These are phyloP conservation scores for Lobosporangium transversale DNA, from an alignment of 192 early-diverging fungal genomes.

Conservation along the genomic window DNA sequence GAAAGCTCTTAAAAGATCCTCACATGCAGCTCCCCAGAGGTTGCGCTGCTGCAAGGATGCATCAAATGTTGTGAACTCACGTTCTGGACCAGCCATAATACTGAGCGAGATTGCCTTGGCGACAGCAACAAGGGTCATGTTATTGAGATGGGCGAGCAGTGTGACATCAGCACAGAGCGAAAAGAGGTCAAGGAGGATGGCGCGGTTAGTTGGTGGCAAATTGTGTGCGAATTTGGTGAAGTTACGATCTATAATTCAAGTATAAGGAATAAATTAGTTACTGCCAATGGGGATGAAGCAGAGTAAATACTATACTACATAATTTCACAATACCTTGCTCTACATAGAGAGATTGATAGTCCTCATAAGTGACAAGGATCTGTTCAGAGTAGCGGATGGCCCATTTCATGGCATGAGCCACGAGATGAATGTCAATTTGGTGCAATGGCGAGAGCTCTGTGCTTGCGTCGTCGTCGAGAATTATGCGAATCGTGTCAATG, in stretches of 20 bases:
- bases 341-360: constrained; percentile 35
- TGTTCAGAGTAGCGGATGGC: constrained; percentile 46
- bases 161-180: constrained; percentile 50
- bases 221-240: constrained; percentile 30
- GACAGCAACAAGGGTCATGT: constrained; percentile 41
- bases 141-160: constrained; percentile 37
- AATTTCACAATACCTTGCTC: constrained; percentile 30
- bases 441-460: constrained; percentile 45
- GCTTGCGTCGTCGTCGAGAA: constrained; percentile 43
- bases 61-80: constrained; percentile 40
- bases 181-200: constrained; percentile 49
- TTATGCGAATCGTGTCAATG: constrained; percentile 40
- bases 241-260: constrained; percentile 20
- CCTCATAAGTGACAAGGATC: constrained; percentile 46
- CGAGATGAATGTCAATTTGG: constrained; percentile 41
- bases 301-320: too few relatives aligned
- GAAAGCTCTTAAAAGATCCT: constrained; percentile 43
- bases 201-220: constrained; percentile 32
- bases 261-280: not conserved
- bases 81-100: constrained; percentile 46
- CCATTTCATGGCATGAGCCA: constrained; percentile 52
- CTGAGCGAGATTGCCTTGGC: constrained; percentile 48
- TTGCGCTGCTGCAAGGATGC: constrained; percentile 42
- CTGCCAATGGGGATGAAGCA: not conserved
- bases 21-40: constrained; percentile 44